These are phyloP conservation scores for Neoascochyta sp. DNA, from an alignment of 2,329 filamentous ascomycete species.

Conservation along the genomic window DNA sequence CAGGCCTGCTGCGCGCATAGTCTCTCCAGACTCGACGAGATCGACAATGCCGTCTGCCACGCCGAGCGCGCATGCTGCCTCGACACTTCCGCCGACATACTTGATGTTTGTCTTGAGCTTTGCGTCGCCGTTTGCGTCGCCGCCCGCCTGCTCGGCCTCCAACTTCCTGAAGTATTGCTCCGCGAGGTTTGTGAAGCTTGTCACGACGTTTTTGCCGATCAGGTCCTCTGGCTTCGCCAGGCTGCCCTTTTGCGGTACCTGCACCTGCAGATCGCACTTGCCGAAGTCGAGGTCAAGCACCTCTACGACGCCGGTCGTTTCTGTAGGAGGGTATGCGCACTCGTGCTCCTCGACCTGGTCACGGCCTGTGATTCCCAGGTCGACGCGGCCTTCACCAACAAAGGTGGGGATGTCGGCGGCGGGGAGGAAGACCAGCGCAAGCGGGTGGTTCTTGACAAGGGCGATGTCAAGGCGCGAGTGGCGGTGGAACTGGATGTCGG, in stretches of 20 bases:
- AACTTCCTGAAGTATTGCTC: slow-evolving; percentile 78
- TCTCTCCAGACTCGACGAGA: slow-evolving; percentile 96
- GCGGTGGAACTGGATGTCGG: slow-evolving; percentile 93
- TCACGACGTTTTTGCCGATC: slow-evolving; percentile 89
- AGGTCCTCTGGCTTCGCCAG: slow-evolving; percentile 70
- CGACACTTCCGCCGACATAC: slow-evolving; percentile 92
- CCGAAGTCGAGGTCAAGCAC: slow-evolving; percentile 90
- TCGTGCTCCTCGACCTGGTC: slow-evolving; percentile 93
- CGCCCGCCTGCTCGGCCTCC: slow-evolving; percentile 52
- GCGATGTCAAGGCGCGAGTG: slow-evolving; percentile 96
- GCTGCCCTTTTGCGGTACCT: slow-evolving; percentile 81
- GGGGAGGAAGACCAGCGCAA: slow-evolving; percentile 94
- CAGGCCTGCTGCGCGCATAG: slow-evolving; percentile 92
- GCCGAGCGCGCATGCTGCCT: slow-evolving; percentile 91
- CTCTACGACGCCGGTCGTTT: slow-evolving; percentile 64
- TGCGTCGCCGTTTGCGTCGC: slow-evolving; percentile 38
- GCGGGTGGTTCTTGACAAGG: slow-evolving; percentile 91
- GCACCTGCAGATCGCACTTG: slow-evolving; percentile 89
- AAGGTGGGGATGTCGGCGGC: slow-evolving; percentile 97
- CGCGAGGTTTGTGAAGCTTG: slow-evolving; percentile 85
- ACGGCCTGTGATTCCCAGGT: slow-evolving; percentile 89
- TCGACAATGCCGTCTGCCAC: slow-evolving; percentile 97
- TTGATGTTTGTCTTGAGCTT: slow-evolving; percentile 83
- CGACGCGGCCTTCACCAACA: slow-evolving; percentile 88
- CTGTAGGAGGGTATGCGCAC: slow-evolving; percentile 52